phyloP scores from a whole-genome alignment of 495 filamentous ascomycete genomes.

The Annulohypoxylon nitens region DNA sequence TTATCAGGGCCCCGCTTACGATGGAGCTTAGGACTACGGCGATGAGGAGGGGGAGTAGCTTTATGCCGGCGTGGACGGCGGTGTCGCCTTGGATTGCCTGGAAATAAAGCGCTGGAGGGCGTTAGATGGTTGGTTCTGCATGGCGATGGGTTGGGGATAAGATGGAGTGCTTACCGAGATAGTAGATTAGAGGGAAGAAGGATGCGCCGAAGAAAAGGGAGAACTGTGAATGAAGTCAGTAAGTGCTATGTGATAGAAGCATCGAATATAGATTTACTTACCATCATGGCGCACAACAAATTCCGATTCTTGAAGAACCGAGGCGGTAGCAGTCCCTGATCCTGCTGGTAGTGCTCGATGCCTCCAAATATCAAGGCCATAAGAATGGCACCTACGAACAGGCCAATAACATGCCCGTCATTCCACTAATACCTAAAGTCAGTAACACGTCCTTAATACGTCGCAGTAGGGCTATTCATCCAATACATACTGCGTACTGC shows the following conservation, averaged over 20 bases:
- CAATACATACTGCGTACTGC: conserved; percentile 56
- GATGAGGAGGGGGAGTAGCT: conserved; percentile 81
- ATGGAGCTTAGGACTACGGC: conserved; percentile 69
- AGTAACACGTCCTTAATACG: too few relatives aligned
- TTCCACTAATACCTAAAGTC: conserved; percentile 41
- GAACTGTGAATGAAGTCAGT: conserved; percentile 58
- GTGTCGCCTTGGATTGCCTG: conserved; percentile 82
- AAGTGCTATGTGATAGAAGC: too few relatives aligned
- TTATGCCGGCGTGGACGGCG: conserved; percentile 81
- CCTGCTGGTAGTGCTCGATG: conserved; percentile 64
- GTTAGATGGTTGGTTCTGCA: background rate
- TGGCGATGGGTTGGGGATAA: background rate
- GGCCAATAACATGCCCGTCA: conserved; percentile 44
- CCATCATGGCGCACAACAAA: conserved; percentile 62
- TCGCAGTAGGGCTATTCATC: conserved; percentile 42
- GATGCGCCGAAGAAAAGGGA: conserved; percentile 70
- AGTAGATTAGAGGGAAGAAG: conserved; percentile 78
- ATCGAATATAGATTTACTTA: too few relatives aligned
- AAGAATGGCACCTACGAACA: conserved; percentile 64
- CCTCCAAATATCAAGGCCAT: conserved; percentile 63
- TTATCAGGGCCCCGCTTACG: conserved; percentile 58
- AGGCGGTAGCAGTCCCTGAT: conserved; percentile 69
- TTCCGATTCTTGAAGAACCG: conserved; percentile 69
- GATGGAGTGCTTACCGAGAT: conserved; percentile 66
- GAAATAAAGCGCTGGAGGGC: conserved; percentile 77